Evolutionary conservation across 345 rosid genomes (phyloP).

Genomic region (Rhizophora mangle): DNA sequence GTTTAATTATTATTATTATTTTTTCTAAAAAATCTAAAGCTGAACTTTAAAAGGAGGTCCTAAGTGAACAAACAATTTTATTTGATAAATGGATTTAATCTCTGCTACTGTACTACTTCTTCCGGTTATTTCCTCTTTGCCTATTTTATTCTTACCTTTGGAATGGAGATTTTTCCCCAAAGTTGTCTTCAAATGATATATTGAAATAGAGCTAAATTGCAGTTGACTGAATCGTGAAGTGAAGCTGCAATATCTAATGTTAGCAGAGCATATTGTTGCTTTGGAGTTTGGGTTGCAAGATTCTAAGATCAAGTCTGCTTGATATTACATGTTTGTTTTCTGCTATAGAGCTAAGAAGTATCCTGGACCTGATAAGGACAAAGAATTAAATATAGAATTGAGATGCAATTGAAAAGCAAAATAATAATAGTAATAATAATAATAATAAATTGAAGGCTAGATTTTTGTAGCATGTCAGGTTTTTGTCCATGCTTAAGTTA

Average conservation of each 20-base stretch:
- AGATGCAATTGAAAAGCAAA: neutral
- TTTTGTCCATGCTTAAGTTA: neutral
- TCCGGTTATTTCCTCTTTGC: neutral
- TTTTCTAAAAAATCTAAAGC: neutral
- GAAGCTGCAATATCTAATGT: neutral
- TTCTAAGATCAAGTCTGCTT: conserved; percentile 9
- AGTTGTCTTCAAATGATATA: neutral
- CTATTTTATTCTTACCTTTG: neutral
- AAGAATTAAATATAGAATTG: neutral
- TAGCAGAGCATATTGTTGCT: neutral
- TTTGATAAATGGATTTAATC: neutral
- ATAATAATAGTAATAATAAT: too few relatives aligned
- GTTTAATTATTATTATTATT: too few relatives aligned
- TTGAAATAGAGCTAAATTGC: neutral
- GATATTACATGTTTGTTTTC: neutral
- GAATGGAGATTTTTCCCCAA: neutral
- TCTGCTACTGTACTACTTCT: neutral
- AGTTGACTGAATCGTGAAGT: neutral
- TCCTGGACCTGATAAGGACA: neutral
- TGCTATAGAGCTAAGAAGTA: neutral
- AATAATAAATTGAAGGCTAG: neutral
- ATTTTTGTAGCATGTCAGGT: neutral
- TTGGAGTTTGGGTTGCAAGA: conserved; percentile 1
- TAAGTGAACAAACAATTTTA: neutral
- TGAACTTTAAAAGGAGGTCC: neutral